These are phyloP conservation scores for Isoetes taiwanensis DNA, from an alignment of 75 land plant genomes.

Conservation along the genomic window DNA sequence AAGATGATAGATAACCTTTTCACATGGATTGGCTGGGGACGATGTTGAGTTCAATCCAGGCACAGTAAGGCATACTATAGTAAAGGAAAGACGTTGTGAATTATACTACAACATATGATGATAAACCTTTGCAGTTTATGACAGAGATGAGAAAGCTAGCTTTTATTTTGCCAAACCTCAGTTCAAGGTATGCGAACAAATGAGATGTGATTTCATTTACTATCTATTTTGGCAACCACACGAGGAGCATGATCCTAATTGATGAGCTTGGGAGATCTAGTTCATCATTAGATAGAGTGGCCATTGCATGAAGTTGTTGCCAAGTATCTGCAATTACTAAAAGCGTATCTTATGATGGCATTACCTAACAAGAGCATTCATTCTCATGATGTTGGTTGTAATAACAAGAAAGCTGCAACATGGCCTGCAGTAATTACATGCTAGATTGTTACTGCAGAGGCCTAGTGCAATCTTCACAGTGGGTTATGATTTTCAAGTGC, in stretches of 20 bases:
- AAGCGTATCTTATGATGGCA: slow-evolving; percentile 40
- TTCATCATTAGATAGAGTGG: slow-evolving; percentile 89
- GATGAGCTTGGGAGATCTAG: slow-evolving; percentile 95
- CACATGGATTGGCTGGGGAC: slow-evolving; percentile 80
- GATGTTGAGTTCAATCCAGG: slow-evolving; percentile 85
- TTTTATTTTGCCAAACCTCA: slow-evolving; percentile 72
- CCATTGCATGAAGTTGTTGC: slow-evolving; percentile 97
- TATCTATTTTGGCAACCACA: too few species aligned
- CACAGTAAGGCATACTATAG: slow-evolving; percentile 61
- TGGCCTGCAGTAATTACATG: too few species aligned
- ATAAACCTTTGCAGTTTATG: slow-evolving; percentile 97
- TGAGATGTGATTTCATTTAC: too few species aligned
- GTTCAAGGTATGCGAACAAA: slow-evolving; percentile 34
- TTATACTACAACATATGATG: too few species aligned
- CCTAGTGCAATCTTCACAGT: too few species aligned
- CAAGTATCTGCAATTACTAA: slow-evolving; percentile 66
- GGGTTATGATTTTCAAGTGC: too few species aligned
- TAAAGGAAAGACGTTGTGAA: too few species aligned
- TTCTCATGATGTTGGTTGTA: too few species aligned
- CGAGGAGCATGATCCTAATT: slow-evolving; percentile 78
- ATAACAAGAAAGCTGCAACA: too few species aligned
- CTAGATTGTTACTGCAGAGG: too few species aligned
- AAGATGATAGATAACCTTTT: slow-evolving; percentile 81
- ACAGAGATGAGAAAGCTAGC: slow-evolving; percentile 98
- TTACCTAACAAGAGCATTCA: too few species aligned